These are phyloP conservation scores for Trichomonascus vanleenenianus DNA, from an alignment of 805 yeast species.

Conservation along the genomic window DNA sequence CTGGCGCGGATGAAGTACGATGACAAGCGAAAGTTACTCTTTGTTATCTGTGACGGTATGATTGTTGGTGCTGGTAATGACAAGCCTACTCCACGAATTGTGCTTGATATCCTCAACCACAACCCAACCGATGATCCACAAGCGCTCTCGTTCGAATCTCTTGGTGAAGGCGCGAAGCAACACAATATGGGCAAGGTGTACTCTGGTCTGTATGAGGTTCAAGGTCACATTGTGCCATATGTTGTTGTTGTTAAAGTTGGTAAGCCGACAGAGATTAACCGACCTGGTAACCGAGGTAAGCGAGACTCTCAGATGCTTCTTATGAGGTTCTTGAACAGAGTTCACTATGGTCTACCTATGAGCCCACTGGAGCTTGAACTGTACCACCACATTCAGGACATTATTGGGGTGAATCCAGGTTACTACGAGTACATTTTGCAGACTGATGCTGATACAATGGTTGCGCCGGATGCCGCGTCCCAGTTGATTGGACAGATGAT, in stretches of 20 bases:
- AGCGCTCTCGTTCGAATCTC: constrained; percentile 46
- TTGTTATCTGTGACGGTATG: constrained; percentile 55
- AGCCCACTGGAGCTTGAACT: constrained; percentile 48
- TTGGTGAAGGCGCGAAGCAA: constrained; percentile 54
- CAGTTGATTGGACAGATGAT: constrained; percentile 52
- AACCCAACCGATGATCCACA: constrained; percentile 46
- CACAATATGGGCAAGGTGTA: constrained; percentile 58
- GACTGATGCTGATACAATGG: constrained; percentile 60
- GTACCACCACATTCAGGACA: constrained; percentile 45
- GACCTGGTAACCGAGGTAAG: constrained; percentile 60
- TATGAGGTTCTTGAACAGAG: constrained; percentile 54
- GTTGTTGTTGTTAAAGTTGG: constrained; percentile 53
- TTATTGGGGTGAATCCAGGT: constrained; percentile 52
- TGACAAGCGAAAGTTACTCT: constrained; percentile 48
- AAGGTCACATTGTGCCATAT: constrained; percentile 49
- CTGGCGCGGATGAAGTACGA: constrained; percentile 51
- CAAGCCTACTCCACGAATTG: constrained; percentile 49
- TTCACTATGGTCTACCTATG: constrained; percentile 55
- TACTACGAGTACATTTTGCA: constrained; percentile 47
- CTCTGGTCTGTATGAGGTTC: constrained; percentile 51
- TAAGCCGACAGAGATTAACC: constrained; percentile 47
- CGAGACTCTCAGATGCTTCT: constrained; percentile 55
- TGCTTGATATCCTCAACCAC: constrained; percentile 45
- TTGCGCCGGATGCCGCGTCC: constrained; percentile 44
- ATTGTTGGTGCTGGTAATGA: constrained; percentile 58